Base-by-base conservation (phyloP, 163 green algal genomes). In the Picocystis sp. region DNA sequence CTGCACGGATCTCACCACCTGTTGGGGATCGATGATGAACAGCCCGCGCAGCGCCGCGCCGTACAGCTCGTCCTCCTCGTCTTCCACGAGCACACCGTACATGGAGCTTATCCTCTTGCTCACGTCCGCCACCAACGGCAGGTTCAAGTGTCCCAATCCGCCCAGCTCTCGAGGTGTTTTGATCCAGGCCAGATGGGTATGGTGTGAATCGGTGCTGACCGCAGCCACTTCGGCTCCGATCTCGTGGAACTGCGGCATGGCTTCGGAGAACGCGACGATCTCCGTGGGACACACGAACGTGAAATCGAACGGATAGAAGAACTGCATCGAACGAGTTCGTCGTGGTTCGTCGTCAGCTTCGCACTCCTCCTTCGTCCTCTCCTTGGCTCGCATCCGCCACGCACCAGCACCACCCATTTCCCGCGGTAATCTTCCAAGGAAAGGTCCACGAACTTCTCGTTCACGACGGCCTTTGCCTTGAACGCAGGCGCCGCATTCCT, bases 231-330 rank as follows among this genome's bases (percentile, higher is more conserved):
- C 68, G 63, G 58, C 67, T 60, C 78, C 76, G 53, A 89, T 81
- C 34, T 67, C 70, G 57, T 82, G 63, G 61, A 93, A 93, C 61
- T 90, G 79, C 47, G 81, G 73, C 10, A 78, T 54, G 22, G 77
- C 66, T 60, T 93, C 81, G 17, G 53, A 75, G 65, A 91, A 93
- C 21, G 82, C 82, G 11, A 80, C 73, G 66, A 93, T 92, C 64
- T 93, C 83, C 5, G 82, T 92, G 34, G 79, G 77, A 58, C 75
- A 88, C 12, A 90, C 82, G 70, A 91, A 92, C 0, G 79, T 92
- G 63, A 83, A 87, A 56, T 87, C 78, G 63, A 81, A 62, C 3
- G 72, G 72, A 52, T 74, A 74, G 57, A 74, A 74, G 57, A 74
- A 71, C 19, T 70, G 62, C 14, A 74, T 46, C 42, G 29, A 38